Base-by-base conservation (phyloP, 306 rosid genomes). In the Benincasa hispida region DNA sequence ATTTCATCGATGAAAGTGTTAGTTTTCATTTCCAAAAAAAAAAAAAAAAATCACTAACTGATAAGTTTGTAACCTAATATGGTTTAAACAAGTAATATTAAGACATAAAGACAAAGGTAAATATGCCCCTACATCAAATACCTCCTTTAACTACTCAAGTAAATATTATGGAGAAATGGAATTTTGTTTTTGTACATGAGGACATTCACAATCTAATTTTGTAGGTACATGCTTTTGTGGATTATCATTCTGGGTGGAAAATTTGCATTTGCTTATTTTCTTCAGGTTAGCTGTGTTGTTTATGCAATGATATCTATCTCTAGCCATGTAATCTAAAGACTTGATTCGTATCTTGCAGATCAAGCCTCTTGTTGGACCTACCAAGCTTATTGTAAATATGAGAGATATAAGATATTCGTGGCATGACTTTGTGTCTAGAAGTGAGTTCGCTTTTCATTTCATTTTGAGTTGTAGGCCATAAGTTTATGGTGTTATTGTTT, bases 201-300 rank as follows among this genome's bases (percentile, higher is more conserved):
- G 51, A 58, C 15, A 70, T 70, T 70, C 39, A 27, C 76, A 24
- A 45, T 8, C 27, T 30, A 22, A 76, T 72, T 79, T 76, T 83
- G 76, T 86, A 93, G 98, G 91, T 93, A 93, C 75, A 76, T 90
- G 96, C 81, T 93, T 37, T 87, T 93, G 80, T 93, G 98, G 98
- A 87, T 93, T 54, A 69, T 93, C 39, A 42, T 88, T 83, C 87
- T 93, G 88, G 59, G 90, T 79, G 97, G 82, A 34, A 93, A 93
- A 65, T 93, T 91, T 78, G 35, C 97, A 0, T 93, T 91, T 84
- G 97, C 98, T 12, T 93, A 93, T 88, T 93, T 93, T 80, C 92
- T 93, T 59, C 97, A 86, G 98, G 98, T 93, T 78, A 45, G 88
- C 59, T 13, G 35, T 66, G 22, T 56, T 25, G 7, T 24, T 41